Evolutionary conservation across 768 basidiomycete species (phyloP).

Genomic region (Boletus pseudopeckii): DNA sequence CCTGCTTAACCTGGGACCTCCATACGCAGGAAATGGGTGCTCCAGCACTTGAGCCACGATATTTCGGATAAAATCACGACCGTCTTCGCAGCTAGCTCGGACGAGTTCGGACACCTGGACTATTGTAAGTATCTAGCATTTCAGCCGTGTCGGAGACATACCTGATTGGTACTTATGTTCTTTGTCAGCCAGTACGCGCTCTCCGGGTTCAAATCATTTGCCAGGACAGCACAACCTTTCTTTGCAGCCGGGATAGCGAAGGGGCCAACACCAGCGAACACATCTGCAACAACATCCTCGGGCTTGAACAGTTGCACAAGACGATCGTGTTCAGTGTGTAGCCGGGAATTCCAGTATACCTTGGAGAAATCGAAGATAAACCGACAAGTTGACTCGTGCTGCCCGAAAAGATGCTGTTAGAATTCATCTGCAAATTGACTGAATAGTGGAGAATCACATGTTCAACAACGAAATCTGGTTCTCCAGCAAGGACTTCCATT

Average conservation of each 20-base stretch:
- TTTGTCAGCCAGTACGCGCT: slow-evolving; percentile 71
- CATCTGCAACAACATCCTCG: slow-evolving; percentile 83
- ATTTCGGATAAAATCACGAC: slow-evolving; percentile 75
- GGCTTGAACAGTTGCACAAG: slow-evolving; percentile 71
- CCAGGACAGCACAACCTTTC: slow-evolving; percentile 85
- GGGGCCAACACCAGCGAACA: slow-evolving; percentile 96
- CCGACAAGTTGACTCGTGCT: slow-evolving; percentile 82
- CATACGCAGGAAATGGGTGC: slow-evolving; percentile 63
- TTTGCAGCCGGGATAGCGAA: slow-evolving; percentile 92
- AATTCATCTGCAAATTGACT: neutral
- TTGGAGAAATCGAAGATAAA: slow-evolving; percentile 93
- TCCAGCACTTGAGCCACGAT: slow-evolving; percentile 52
- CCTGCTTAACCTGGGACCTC: slow-evolving; percentile 38
- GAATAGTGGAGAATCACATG: slow-evolving; percentile 54
- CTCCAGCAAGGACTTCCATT: slow-evolving; percentile 96
- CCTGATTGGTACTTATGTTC: slow-evolving; percentile 78
- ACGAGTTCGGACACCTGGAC: slow-evolving; percentile 62
- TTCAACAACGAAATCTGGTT: slow-evolving; percentile 80
- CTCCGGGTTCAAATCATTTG: slow-evolving; percentile 92
- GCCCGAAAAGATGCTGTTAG: slow-evolving; percentile 4
- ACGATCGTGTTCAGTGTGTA: slow-evolving; percentile 88
- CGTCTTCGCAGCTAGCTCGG: slow-evolving; percentile 77
- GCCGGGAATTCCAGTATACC: slow-evolving; percentile 98
- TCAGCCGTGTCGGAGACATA: slow-evolving; percentile 32
- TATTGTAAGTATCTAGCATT: slow-evolving; percentile 1